Percentiles rank a stretch among this genome's conserved stretches.
phyloP scores from a whole-genome alignment of 257 asterid species.

The Petrea volubilis region DNA sequence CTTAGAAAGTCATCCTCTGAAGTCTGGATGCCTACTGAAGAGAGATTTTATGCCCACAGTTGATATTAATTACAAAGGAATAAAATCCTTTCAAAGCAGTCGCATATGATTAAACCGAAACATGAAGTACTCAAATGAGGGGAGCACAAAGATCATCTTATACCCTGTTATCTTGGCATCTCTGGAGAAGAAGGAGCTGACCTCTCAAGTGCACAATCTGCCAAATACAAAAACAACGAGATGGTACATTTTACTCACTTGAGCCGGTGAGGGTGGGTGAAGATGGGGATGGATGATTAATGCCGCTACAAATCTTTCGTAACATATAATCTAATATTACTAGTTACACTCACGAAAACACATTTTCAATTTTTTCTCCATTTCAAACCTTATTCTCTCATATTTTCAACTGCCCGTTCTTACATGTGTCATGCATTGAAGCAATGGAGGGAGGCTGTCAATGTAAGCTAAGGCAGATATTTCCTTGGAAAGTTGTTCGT shows the following conservation, averaged over 20 bases:
- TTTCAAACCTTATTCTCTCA: no score
- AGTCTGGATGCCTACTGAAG: not conserved
- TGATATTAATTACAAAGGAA: no score
- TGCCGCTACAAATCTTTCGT: no score
- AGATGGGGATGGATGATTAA: no score
- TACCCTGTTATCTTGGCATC: constrained; percentile 55
- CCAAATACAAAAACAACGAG: not conserved
- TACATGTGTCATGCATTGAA: no score
- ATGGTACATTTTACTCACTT: no score
- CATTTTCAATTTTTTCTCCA: no score
- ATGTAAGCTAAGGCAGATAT: constrained; percentile 44
- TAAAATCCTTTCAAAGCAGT: not conserved
- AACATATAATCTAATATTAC: no score
- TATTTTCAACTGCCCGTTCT: no score
- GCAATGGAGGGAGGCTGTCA: constrained; percentile 55
- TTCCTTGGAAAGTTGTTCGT: constrained; percentile 47
- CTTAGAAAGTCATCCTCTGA: not conserved
- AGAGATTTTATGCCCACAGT: no score
- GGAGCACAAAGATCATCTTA: constrained; percentile 46
- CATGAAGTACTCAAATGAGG: not conserved
- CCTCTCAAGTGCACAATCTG: constrained; percentile 63
- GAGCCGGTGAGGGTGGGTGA: no score
- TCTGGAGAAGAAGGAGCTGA: constrained; percentile 57
- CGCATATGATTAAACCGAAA: not conserved
- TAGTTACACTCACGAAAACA: no score